phyloP scores from a whole-genome alignment of 441 rosid genomes.

The Raphanus hybrid region DNA sequence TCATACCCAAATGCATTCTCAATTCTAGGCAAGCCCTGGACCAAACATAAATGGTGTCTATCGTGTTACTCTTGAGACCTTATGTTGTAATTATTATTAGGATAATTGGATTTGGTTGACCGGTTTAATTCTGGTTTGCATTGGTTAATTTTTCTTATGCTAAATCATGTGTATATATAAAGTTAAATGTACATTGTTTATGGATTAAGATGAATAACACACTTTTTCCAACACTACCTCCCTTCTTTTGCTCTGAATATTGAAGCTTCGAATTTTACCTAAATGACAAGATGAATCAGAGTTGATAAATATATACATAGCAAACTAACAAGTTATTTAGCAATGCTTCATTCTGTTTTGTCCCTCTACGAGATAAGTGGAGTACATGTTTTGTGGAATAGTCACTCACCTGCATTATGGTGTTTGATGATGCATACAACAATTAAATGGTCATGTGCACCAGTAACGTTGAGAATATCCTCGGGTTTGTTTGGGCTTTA shows the following conservation, averaged over 20 bases:
- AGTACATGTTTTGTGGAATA: conserved; percentile 2
- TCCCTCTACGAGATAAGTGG: too few relatives aligned
- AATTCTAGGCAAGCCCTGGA: conserved; percentile 1
- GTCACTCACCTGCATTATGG: background rate
- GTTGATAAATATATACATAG: background rate
- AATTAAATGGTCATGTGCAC: conserved; percentile 19
- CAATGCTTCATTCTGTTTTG: conserved; percentile 5
- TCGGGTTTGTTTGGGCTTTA: conserved; percentile 32
- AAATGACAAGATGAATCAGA: too few relatives aligned
- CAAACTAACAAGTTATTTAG: background rate
- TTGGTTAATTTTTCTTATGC: background rate
- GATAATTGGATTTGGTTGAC: background rate
- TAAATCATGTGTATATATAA: background rate
- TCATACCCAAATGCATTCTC: conserved; percentile 1
- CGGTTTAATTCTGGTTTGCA: background rate
- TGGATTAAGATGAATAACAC: background rate
- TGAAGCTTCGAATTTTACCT: too few relatives aligned
- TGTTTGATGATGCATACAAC: conserved; percentile 12
- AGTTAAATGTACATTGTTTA: background rate
- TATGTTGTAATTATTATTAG: background rate
- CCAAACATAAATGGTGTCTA: background rate
- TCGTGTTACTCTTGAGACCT: conserved; percentile 1
- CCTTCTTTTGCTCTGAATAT: too few relatives aligned
- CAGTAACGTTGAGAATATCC: conserved; percentile 22
- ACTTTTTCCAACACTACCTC: background rate